Conservation (phyloP, 805 yeast genomes). For the Spathaspora boniae region DNA sequence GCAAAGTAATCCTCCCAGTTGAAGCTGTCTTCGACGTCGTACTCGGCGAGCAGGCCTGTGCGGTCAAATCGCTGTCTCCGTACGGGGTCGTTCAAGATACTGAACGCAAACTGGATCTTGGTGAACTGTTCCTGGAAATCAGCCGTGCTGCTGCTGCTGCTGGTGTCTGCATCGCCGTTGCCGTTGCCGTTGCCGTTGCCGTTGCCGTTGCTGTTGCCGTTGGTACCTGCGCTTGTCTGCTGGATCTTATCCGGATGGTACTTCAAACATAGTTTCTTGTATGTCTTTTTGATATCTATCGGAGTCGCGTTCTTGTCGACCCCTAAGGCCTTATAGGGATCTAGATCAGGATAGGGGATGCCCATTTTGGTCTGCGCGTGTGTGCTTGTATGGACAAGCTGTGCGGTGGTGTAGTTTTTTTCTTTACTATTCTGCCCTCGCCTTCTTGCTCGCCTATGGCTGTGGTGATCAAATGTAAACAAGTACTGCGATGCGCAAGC, state of each 20-base stretch:
- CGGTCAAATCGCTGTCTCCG: slow-evolving; percentile 58
- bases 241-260: slow-evolving; percentile 71
- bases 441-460: too few relatives aligned
- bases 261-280: slow-evolving; percentile 57
- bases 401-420: background rate
- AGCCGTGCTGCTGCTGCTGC: slow-evolving; percentile 7
- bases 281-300: slow-evolving; percentile 61
- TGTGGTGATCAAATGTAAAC: background rate
- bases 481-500: background rate
- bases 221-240: slow-evolving; percentile 16
- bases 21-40: slow-evolving; percentile 31
- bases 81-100: slow-evolving; percentile 57
- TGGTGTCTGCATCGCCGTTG: slow-evolving; percentile 3
- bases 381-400: background rate
- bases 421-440: slow-evolving; percentile 1
- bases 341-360: slow-evolving; percentile 50
- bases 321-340: slow-evolving; percentile 58
- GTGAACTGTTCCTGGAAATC: slow-evolving; percentile 46
- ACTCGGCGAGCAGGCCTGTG: slow-evolving; percentile 61
- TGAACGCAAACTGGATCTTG: slow-evolving; percentile 69
- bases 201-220: slow-evolving; percentile 3
- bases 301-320: slow-evolving; percentile 41
- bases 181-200: slow-evolving; percentile 6
- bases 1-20: slow-evolving; percentile 60
- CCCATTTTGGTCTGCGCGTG: slow-evolving; percentile 16